Evolutionary conservation across 2,329 filamentous ascomycete species (phyloP).

Genomic region (Aspergillus carbonarius): DNA sequence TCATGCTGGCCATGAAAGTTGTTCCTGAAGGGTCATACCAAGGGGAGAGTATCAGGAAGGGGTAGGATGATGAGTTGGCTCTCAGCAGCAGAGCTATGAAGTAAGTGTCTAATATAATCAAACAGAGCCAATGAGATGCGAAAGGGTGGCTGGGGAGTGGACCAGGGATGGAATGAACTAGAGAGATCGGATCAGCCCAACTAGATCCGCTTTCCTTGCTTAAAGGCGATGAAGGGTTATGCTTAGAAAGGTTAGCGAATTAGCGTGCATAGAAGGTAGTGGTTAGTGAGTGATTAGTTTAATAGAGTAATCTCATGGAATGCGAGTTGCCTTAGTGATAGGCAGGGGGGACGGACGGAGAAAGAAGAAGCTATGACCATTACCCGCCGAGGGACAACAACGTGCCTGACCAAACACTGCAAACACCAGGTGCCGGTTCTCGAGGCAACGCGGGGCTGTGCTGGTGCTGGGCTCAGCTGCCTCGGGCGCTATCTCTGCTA

Average conservation of each 20-base stretch:
- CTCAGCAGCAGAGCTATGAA: constrained; percentile 12
- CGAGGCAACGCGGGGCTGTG: constrained; percentile 11
- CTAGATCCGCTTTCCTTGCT: constrained; percentile 10
- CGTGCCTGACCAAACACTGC: constrained; percentile 12
- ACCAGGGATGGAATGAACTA: constrained; percentile 16
- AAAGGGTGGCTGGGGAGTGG: constrained; percentile 19
- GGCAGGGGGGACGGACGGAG: not conserved
- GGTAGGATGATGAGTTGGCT: constrained; percentile 15
- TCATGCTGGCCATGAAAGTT: constrained; percentile 28
- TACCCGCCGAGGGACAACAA: constrained; percentile 9
- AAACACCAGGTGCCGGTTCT: constrained; percentile 8
- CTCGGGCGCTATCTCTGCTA: not conserved
- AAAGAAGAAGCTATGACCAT: not conserved
- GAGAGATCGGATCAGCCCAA: constrained; percentile 13
- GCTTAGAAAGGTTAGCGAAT: not conserved
- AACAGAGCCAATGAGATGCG: constrained; percentile 14
- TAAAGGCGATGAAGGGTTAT: not conserved
- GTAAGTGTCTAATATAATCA: constrained; percentile 16
- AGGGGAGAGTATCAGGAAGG: not conserved
- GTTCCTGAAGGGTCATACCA: constrained; percentile 10
- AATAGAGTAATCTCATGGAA: not conserved
- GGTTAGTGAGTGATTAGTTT: not conserved
- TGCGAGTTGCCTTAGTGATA: not conserved
- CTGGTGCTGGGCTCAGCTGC: not conserved
- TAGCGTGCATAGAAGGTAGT: not conserved